These are phyloP conservation scores for Geosiphon pyriformis DNA, from an alignment of 192 early-diverging fungal species.

Conservation along the genomic window DNA sequence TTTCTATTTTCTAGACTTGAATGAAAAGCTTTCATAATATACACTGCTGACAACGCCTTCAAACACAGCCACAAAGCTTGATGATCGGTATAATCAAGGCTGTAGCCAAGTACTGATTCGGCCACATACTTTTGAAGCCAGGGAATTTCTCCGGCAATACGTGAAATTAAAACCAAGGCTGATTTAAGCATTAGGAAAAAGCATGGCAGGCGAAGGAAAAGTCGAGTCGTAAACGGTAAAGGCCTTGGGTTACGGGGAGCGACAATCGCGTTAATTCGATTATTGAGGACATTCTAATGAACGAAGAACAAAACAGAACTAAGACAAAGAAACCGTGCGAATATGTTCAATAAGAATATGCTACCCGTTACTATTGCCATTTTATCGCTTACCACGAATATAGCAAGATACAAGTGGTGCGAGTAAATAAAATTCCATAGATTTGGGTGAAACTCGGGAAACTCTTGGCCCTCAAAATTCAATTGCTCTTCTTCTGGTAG, in stretches of 20 bases:
- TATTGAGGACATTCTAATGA: slow-evolving; percentile 37
- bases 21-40: slow-evolving; percentile 25
- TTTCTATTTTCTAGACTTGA: slow-evolving; percentile 26
- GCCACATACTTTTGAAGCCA: slow-evolving; percentile 15
- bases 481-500: neutral
- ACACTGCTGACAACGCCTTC: slow-evolving; percentile 17
- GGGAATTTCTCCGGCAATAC: neutral
- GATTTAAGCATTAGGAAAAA: slow-evolving; percentile 41
- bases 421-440: slow-evolving; percentile 25
- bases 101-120: neutral
- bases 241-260: slow-evolving; percentile 41
- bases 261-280: slow-evolving; percentile 47
- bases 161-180: slow-evolving; percentile 27
- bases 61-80: slow-evolving; percentile 25
- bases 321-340: neutral
- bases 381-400: slow-evolving; percentile 15
- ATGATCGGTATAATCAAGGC: slow-evolving; percentile 23
- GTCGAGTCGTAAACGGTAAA: slow-evolving; percentile 32
- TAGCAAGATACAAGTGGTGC: slow-evolving; percentile 16
- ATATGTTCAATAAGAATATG: neutral
- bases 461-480: slow-evolving; percentile 2
- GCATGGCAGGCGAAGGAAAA: slow-evolving; percentile 37
- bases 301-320: neutral
- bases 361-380: too few relatives aligned
- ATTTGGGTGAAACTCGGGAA: slow-evolving; percentile 15